Percentiles rank a stretch among this genome's conserved stretches.
phyloP scores from a whole-genome alignment of 2,329 filamentous ascomycete genomes.

The Ophiocordyceps camponoti-floridani region DNA sequence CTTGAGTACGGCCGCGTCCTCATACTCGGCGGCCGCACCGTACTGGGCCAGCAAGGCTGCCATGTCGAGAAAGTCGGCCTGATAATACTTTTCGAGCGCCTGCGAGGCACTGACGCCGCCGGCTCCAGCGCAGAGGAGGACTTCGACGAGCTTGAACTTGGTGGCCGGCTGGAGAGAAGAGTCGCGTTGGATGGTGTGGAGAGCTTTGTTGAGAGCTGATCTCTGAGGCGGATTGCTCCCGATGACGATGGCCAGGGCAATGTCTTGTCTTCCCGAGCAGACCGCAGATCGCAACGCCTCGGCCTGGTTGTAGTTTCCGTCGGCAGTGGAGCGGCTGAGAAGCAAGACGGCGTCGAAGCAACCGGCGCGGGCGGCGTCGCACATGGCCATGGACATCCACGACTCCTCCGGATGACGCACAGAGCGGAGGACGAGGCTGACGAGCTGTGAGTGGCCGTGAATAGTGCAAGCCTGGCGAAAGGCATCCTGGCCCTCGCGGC shows the following conservation, averaged over 20 bases:
- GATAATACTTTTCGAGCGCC: slow-evolving; percentile 29
- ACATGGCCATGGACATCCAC: slow-evolving; percentile 30
- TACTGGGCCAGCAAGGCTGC: slow-evolving; percentile 32
- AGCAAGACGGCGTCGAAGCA: slow-evolving; percentile 30
- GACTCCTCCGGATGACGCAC: slow-evolving; percentile 24
- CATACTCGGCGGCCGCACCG: slow-evolving; percentile 35
- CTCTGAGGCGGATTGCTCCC: slow-evolving; percentile 32
- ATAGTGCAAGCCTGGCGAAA: slow-evolving; percentile 32
- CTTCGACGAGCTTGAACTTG: slow-evolving; percentile 33
- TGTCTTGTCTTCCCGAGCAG: slow-evolving; percentile 28
- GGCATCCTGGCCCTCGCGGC: slow-evolving; percentile 30
- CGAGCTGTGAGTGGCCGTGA: slow-evolving; percentile 25
- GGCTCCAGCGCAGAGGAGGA: slow-evolving; percentile 40
- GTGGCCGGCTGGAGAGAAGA: slow-evolving; percentile 26
- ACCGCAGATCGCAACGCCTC: slow-evolving; percentile 34
- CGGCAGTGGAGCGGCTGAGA: slow-evolving; percentile 32
- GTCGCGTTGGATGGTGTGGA: slow-evolving; percentile 26
- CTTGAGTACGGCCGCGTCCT: slow-evolving; percentile 30
- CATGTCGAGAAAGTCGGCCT: slow-evolving; percentile 34
- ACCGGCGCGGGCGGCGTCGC: slow-evolving; percentile 29
- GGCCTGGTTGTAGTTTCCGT: slow-evolving; percentile 31
- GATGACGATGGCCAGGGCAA: slow-evolving; percentile 35
- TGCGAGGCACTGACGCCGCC: slow-evolving; percentile 29
- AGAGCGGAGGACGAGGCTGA: slow-evolving; percentile 29
- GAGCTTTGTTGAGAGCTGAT: slow-evolving; percentile 29